phyloP scores from a whole-genome alignment of 1,284 basidiomycete species.

The Trichosporon asahii region DNA sequence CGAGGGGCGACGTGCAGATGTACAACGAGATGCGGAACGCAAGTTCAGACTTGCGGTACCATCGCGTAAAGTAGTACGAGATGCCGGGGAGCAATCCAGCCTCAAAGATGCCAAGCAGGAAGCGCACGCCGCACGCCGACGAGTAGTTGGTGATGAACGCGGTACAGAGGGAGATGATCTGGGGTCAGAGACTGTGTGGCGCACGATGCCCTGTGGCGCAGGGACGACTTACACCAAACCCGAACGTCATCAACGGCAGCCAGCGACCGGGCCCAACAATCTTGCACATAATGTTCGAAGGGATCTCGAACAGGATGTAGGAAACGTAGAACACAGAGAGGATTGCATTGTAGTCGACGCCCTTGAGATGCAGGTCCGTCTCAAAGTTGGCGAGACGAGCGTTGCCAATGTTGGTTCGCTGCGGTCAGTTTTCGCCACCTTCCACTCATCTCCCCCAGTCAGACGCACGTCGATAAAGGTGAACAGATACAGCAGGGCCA shows the following conservation, averaged over 20 bases:
- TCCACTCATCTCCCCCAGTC: too few relatives aligned
- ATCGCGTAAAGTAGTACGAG: conserved; percentile 28
- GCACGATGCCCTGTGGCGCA: not conserved
- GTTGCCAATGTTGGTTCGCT: conserved; percentile 24
- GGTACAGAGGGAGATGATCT: conserved; percentile 32
- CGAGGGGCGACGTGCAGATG: conserved; percentile 23
- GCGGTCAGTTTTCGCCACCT: not conserved
- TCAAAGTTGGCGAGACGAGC: conserved; percentile 28
- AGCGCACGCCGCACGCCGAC: conserved; percentile 17
- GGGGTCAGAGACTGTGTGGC: conserved; percentile 13
- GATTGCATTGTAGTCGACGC: conserved; percentile 40
- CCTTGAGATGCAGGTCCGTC: conserved; percentile 30
- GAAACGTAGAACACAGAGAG: conserved; percentile 41
- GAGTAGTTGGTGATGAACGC: conserved; percentile 30
- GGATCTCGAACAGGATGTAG: conserved; percentile 37
- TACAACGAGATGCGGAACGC: conserved; percentile 26
- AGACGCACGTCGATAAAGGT: conserved; percentile 16
- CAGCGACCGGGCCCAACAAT: conserved; percentile 22
- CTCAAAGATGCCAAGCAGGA: conserved; percentile 36
- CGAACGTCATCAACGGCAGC: conserved; percentile 24
- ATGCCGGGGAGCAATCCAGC: conserved; percentile 36
- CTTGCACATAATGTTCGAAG: conserved; percentile 21
- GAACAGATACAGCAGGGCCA: conserved; percentile 20
- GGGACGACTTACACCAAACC: conserved; percentile 16
- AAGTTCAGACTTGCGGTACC: conserved; percentile 15